These are phyloP conservation scores for Hymenoscyphus infarciens DNA, from an alignment of 2,329 filamentous ascomycete species.

Conservation along the genomic window DNA sequence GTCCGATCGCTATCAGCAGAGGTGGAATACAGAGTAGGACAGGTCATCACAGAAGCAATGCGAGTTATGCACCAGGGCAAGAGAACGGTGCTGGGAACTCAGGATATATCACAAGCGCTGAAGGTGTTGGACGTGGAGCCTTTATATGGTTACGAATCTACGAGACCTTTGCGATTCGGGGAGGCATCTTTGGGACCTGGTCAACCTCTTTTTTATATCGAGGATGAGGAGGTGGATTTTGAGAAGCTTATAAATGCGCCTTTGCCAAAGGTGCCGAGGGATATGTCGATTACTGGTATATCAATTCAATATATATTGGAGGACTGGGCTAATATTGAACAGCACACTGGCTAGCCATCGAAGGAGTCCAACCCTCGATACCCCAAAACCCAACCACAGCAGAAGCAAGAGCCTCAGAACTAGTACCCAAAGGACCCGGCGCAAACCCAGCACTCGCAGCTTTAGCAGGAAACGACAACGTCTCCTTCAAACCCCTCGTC, in stretches of 20 bases:
- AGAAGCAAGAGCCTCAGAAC: slow-evolving; percentile 78
- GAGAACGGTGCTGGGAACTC: slow-evolving; percentile 81
- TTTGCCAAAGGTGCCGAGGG: slow-evolving; percentile 87
- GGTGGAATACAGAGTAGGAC: slow-evolving; percentile 90
- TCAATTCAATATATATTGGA: neutral
- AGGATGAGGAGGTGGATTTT: slow-evolving; percentile 98
- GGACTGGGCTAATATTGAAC: slow-evolving; percentile 19
- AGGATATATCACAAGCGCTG: slow-evolving; percentile 84
- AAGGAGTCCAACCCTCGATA: slow-evolving; percentile 94
- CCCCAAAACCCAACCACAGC: slow-evolving; percentile 90
- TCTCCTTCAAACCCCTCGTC: slow-evolving; percentile 82
- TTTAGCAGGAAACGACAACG: slow-evolving; percentile 77
- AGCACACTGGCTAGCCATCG: slow-evolving; percentile 97
- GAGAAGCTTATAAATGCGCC: slow-evolving; percentile 98
- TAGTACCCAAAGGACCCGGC: slow-evolving; percentile 84
- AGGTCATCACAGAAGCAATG: slow-evolving; percentile 88
- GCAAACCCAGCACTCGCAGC: slow-evolving; percentile 83
- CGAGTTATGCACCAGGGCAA: slow-evolving; percentile 94
- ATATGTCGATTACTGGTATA: slow-evolving; percentile 85
- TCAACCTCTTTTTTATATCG: slow-evolving; percentile 93
- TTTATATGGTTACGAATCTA: slow-evolving; percentile 93
- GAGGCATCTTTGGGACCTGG: slow-evolving; percentile 91
- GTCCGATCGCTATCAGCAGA: slow-evolving; percentile 86
- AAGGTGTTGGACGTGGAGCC: slow-evolving; percentile 88
- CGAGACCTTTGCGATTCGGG: slow-evolving; percentile 81